Percentiles rank a stretch among this genome's conserved stretches.
Evolutionary conservation across 2,329 filamentous ascomycete genomes (phyloP).

Genomic region (Penicillium sp.): DNA sequence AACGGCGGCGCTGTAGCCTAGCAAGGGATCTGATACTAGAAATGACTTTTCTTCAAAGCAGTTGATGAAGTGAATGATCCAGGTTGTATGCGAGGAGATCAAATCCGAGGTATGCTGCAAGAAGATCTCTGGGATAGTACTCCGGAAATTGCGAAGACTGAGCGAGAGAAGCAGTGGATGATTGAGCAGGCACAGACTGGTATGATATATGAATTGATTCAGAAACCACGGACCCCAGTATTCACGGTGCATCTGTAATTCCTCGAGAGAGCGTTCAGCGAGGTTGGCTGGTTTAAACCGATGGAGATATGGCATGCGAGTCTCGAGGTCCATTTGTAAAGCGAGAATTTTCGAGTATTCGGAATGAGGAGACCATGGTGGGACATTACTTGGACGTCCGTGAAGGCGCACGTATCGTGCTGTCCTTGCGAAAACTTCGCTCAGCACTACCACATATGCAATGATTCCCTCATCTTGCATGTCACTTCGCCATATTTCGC

Average conservation of each 20-base stretch:
- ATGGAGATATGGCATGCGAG: slow-evolving; percentile 52
- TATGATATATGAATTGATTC: slow-evolving; percentile 55
- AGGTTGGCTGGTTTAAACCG: slow-evolving; percentile 54
- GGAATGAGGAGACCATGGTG: slow-evolving; percentile 53
- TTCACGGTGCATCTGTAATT: slow-evolving; percentile 47
- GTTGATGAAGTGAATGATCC: slow-evolving; percentile 56
- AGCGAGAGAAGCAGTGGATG: slow-evolving; percentile 56
- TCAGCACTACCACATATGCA: slow-evolving; percentile 49
- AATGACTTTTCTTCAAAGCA: slow-evolving; percentile 49
- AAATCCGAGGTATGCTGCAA: slow-evolving; percentile 55
- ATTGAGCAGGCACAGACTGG: slow-evolving; percentile 55
- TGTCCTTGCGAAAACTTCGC: slow-evolving; percentile 51
- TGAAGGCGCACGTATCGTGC: slow-evolving; percentile 49
- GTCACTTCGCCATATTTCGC: slow-evolving; percentile 28
- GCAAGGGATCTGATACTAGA: slow-evolving; percentile 48
- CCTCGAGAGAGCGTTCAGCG: slow-evolving; percentile 42
- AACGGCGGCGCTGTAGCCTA: slow-evolving; percentile 53
- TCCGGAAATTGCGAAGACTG: slow-evolving; percentile 53
- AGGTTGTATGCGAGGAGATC: slow-evolving; percentile 53
- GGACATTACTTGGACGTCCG: slow-evolving; percentile 46
- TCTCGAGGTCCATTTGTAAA: slow-evolving; percentile 54
- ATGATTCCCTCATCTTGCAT: slow-evolving; percentile 46
- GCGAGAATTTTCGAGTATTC: slow-evolving; percentile 55
- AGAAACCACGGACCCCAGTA: slow-evolving; percentile 58
- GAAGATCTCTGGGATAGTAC: slow-evolving; percentile 55